Conservation (phyloP, 2,329 filamentous ascomycete species). For the Aspergillus brunneoviolaceus region DNA sequence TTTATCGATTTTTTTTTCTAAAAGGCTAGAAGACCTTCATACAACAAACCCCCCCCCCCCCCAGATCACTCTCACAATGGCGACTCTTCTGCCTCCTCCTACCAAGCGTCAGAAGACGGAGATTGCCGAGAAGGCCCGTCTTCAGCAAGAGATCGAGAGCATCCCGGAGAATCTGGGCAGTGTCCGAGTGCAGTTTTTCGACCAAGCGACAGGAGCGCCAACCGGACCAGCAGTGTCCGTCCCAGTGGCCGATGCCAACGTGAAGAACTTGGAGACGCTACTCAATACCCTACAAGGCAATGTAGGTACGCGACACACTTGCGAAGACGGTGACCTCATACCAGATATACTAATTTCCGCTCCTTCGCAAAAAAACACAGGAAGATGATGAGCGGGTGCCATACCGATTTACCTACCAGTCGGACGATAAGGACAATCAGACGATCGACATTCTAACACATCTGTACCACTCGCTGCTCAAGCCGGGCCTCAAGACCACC, state of each 20-base stretch:
- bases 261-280: slow-evolving; percentile 84
- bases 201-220: slow-evolving; percentile 68
- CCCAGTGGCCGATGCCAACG: slow-evolving; percentile 77
- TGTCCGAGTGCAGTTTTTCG: slow-evolving; percentile 83
- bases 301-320: slow-evolving; percentile 47
- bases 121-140: slow-evolving; percentile 66
- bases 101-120: slow-evolving; percentile 84
- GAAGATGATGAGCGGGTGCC: slow-evolving; percentile 63
- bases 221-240: slow-evolving; percentile 73
- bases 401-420: slow-evolving; percentile 64
- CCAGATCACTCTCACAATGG: slow-evolving; percentile 56
- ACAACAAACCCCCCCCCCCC: background rate
- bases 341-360: slow-evolving; percentile 4
- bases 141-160: slow-evolving; percentile 71
- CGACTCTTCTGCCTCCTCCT: slow-evolving; percentile 77
- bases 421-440: slow-evolving; percentile 34
- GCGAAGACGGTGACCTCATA: slow-evolving; percentile 2
- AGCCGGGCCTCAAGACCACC: slow-evolving; percentile 53
- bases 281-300: slow-evolving; percentile 80
- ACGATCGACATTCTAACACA: slow-evolving; percentile 48
- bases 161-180: slow-evolving; percentile 70
- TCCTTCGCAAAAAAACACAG: slow-evolving; percentile 24
- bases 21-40: slow-evolving; percentile 8
- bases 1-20: slow-evolving; percentile 19
- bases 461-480: slow-evolving; percentile 53